These are phyloP conservation scores for Aotearoamyces nothofagi DNA, from an alignment of 2,329 filamentous ascomycete genomes.

Conservation along the genomic window DNA sequence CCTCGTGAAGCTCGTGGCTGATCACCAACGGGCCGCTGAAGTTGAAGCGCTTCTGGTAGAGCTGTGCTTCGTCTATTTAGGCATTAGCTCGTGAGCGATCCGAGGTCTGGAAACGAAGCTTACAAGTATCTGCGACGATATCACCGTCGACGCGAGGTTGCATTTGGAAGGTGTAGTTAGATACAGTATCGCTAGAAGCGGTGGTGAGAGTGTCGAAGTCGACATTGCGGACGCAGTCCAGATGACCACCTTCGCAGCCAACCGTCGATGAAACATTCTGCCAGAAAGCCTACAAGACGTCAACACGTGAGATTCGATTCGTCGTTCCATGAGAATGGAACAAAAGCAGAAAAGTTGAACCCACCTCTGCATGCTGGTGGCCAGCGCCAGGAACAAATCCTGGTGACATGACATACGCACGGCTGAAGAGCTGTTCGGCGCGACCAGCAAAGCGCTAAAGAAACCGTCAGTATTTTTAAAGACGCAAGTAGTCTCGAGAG, in stretches of 20 bases:
- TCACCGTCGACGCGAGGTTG: constrained; percentile 23
- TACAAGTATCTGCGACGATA: constrained; percentile 20
- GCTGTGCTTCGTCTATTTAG: constrained; percentile 17
- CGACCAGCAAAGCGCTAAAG: constrained; percentile 17
- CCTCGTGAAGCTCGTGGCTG: constrained; percentile 21
- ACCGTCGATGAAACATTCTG: constrained; percentile 17
- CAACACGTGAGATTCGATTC: not conserved
- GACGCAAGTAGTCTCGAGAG: not conserved
- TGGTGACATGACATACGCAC: constrained; percentile 19
- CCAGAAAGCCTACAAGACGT: constrained; percentile 12
- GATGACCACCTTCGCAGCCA: constrained; percentile 16
- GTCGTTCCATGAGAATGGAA: not conserved
- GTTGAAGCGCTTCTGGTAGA: constrained; percentile 22
- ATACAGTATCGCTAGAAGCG: constrained; percentile 13
- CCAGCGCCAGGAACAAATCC: constrained; percentile 21
- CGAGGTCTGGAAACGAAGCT: constrained; percentile 1
- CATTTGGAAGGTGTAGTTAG: constrained; percentile 19
- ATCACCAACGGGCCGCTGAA: constrained; percentile 21
- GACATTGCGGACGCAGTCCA: constrained; percentile 18
- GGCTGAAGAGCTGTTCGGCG: constrained; percentile 17
- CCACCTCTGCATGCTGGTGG: constrained; percentile 20
- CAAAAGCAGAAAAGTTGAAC: too few relatives aligned
- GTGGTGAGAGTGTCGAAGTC: constrained; percentile 17
- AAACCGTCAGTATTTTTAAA: constrained; percentile 1
- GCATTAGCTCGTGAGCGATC: too few relatives aligned